Conservation (phyloP, 352 stramenopile genomes). For the Bremia lactucae region DNA sequence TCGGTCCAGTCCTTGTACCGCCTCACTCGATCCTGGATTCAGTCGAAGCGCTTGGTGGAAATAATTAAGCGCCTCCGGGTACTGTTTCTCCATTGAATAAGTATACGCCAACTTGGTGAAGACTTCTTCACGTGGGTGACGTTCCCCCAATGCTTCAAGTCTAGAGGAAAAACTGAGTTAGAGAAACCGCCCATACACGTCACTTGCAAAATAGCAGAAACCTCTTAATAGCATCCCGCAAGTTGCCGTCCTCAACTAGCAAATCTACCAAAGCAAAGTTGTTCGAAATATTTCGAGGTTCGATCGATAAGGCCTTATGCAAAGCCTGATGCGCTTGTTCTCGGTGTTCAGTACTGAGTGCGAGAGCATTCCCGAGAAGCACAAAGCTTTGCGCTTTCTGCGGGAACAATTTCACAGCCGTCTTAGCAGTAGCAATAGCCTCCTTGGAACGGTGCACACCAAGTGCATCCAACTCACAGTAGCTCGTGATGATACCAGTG, state of each 20-base stretch:
- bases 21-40: slow-evolving; percentile 40
- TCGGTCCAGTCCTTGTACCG: slow-evolving; percentile 45
- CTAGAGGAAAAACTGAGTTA: slow-evolving; percentile 6
- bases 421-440: slow-evolving; percentile 52
- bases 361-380: slow-evolving; percentile 65
- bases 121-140: slow-evolving; percentile 45
- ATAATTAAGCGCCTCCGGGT: slow-evolving; percentile 47
- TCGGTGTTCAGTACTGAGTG: slow-evolving; percentile 47
- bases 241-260: slow-evolving; percentile 43
- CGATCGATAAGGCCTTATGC: slow-evolving; percentile 44
- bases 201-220: slow-evolving; percentile 4
- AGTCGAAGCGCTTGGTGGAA: slow-evolving; percentile 60
- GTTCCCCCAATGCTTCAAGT: slow-evolving; percentile 37
- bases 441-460: slow-evolving; percentile 69
- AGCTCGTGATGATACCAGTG: slow-evolving; percentile 59
- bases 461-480: slow-evolving; percentile 53
- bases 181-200: background rate
- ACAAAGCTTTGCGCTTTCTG: slow-evolving; percentile 57
- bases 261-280: slow-evolving; percentile 67
- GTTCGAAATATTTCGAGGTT: slow-evolving; percentile 46
- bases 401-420: slow-evolving; percentile 57
- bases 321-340: slow-evolving; percentile 50
- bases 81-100: slow-evolving; percentile 62
- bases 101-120: slow-evolving; percentile 69
- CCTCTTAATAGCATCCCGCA: slow-evolving; percentile 46